Conservation (phyloP, 2,329 filamentous ascomycete species). For the Fusarium multiceps region DNA sequence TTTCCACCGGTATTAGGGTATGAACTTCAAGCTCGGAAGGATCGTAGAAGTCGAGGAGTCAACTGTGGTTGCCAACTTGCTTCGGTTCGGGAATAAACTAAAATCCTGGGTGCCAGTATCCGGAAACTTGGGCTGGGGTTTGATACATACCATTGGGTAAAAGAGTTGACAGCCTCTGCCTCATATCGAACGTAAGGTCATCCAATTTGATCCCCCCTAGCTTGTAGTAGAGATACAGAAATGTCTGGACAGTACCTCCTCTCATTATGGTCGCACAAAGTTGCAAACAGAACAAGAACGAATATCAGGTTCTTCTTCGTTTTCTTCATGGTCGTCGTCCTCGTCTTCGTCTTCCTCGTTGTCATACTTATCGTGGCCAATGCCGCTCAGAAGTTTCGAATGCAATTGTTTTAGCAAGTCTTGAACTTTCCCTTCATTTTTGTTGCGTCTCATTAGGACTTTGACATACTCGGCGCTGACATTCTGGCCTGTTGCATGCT, state of each 20-base stretch:
- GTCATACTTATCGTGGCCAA: not conserved
- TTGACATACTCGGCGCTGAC: not conserved
- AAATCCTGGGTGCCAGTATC: no score
- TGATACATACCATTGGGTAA: no score
- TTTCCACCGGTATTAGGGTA: accelerated
- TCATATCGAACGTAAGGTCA: no score
- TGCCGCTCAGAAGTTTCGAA: not conserved
- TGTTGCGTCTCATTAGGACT: not conserved
- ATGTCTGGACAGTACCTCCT: no score
- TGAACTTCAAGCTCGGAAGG: accelerated
- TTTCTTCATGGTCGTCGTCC: accelerated
- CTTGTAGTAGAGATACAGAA: no score
- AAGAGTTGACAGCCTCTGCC: no score
- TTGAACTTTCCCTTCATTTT: not conserved
- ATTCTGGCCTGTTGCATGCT: conserved; percentile 4
- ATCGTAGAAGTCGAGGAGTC: not conserved
- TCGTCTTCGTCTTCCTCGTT: no score
- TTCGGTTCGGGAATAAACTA: not conserved
- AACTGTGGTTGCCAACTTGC: not conserved
- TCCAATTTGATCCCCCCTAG: no score
- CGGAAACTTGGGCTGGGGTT: no score
- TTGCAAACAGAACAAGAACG: not conserved
- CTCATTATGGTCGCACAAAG: no score
- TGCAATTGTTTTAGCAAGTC: not conserved
- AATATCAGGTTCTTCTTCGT: accelerated